Base-by-base conservation (phyloP, 2,329 filamentous ascomycete genomes). In the Diplodia scrobiculata region DNA sequence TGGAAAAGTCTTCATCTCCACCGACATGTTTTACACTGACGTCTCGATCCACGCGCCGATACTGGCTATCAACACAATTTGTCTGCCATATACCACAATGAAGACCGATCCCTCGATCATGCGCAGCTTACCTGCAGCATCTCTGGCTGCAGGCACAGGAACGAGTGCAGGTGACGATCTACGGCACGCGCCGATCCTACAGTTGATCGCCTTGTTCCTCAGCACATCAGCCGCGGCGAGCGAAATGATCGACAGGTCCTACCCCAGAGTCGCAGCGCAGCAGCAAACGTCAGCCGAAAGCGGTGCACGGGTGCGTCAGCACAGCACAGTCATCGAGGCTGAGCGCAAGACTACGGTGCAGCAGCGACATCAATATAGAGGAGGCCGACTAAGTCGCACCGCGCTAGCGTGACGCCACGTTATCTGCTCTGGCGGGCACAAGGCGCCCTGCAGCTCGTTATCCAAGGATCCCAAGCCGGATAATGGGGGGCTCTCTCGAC, bases 121-220 rank as follows among this genome's bases (percentile, higher is more conserved):
- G 29, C 29, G 6, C 29, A 32, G 29, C 29, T 60, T 41, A 50
- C 58, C 41, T 60, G 58, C 58, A 60, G 58, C n/a, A 60, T 60
- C 41, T 50, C 21, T 48, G 32, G 41, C 58, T 41, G 58, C 58
- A 60, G 58, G 58, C 58, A 60, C 58, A 60, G 27, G n/a, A 21
- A n/a, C 58, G 41, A 32, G 11, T 34, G n/a, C 27, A 62, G 58
- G 58, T 51, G 51, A 62, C 58, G 58, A 62, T 62, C 58, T 62
- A 62, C 58, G 48, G 45, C 29, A 47, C 34, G 17, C 45, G 58
- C 58, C 25, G 58, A 62, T 62, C 58, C 29, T 34, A 32, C 41
- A 62, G 45, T 62, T 50, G 58, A 62, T 62, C 58, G 29, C 6
- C 29, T 48, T 27, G 47, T 9, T 50, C 29, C 29, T 29, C 58